These are phyloP conservation scores for Phaeosphaeriaceae sp. DNA, from an alignment of 2,329 filamentous ascomycete genomes.

Conservation along the genomic window DNA sequence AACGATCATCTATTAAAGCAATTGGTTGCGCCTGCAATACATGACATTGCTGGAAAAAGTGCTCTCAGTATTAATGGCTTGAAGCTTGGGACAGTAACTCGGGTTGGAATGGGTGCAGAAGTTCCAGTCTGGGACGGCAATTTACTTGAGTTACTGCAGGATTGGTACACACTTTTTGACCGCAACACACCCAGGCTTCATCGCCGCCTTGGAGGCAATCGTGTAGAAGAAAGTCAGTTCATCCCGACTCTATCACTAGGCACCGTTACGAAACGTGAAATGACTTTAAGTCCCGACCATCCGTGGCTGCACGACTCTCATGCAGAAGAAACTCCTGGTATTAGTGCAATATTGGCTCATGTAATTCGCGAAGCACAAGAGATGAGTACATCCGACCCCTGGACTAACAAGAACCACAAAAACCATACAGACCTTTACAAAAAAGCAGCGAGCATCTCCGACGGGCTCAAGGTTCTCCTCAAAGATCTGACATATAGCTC, in stretches of 20 bases:
- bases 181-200: background rate
- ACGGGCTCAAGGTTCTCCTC: background rate
- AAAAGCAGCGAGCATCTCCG: background rate
- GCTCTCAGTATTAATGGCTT: background rate
- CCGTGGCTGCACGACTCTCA: constrained; percentile 1
- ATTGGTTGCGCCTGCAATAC: background rate
- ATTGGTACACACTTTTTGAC: constrained; percentile 1
- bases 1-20: background rate
- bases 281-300: background rate
- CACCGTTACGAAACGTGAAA: background rate
- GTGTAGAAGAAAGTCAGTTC: background rate
- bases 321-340: background rate
- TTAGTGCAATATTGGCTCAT: constrained; percentile 1
- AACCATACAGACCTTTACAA: background rate
- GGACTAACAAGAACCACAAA: background rate
- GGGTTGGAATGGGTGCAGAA: background rate
- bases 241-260: background rate
- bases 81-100: background rate
- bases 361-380: background rate
- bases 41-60: background rate
- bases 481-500: background rate
- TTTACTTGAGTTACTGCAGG: background rate
- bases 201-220: background rate
- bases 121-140: constrained; percentile 1
- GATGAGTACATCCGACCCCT: background rate